phyloP scores from a whole-genome alignment of 192 early-diverging fungal genomes.

The Podila clonocystis region DNA sequence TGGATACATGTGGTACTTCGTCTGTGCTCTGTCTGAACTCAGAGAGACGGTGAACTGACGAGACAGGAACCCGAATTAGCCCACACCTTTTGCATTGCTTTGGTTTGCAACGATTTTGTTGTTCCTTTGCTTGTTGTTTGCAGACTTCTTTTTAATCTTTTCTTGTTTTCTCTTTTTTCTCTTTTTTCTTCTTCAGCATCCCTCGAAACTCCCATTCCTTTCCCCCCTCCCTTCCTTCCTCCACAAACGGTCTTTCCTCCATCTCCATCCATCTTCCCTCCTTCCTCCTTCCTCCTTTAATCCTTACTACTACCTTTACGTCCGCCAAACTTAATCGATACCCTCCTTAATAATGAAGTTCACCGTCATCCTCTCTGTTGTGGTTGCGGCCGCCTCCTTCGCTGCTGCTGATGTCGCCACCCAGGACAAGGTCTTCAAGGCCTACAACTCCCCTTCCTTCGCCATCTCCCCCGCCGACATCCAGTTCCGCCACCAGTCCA shows the following conservation, averaged over 20 bases:
- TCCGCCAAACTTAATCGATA: not conserved
- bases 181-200: not conserved
- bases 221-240: not conserved
- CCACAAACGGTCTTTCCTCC: not conserved
- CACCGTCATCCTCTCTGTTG: conserved; percentile 40
- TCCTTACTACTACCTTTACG: not conserved
- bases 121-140: conserved; percentile 1
- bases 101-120: conserved; percentile 8
- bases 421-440: conserved; percentile 14
- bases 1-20: too few species aligned
- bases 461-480: conserved; percentile 15
- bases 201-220: not conserved
- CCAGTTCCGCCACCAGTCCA: conserved; percentile 36
- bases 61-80: not conserved
- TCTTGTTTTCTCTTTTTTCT: conserved; percentile 2
- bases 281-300: not conserved
- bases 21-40: too few species aligned
- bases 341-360: conserved; percentile 28
- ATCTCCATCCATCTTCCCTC: conserved; percentile 1
- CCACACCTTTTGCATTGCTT: not conserved
- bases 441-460: conserved; percentile 16
- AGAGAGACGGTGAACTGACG: not conserved
- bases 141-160: not conserved
- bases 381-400: conserved; percentile 31
- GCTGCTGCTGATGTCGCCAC: conserved; percentile 16